These are phyloP conservation scores for Trichoderma sp. DNA, from an alignment of 2,329 filamentous ascomycete genomes.

Conservation along the genomic window DNA sequence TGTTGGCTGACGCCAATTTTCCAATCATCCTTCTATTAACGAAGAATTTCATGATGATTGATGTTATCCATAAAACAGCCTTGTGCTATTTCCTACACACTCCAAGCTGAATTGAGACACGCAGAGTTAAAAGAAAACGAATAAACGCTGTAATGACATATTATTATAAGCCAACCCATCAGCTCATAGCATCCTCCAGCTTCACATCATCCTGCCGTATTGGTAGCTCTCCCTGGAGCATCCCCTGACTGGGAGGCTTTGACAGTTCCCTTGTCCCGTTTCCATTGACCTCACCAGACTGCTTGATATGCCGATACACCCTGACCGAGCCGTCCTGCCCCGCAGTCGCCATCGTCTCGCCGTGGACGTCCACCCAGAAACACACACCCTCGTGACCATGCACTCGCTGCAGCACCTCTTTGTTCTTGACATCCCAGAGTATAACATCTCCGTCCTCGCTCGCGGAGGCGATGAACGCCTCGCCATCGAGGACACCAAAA, in stretches of 20 bases:
- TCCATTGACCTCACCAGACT: constrained; percentile 25
- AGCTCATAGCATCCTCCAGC: constrained; percentile 32
- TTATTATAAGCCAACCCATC: background rate
- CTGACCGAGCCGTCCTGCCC: constrained; percentile 55
- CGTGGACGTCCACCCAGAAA: constrained; percentile 63
- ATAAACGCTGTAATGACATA: background rate
- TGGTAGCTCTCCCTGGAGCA: constrained; percentile 54
- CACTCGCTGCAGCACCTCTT: constrained; percentile 73
- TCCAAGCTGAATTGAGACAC: background rate
- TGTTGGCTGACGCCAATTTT: background rate
- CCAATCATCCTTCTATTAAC: background rate
- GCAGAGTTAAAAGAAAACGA: background rate
- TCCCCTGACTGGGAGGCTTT: constrained; percentile 48
- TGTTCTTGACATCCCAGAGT: constrained; percentile 87
- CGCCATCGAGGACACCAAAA: constrained; percentile 61
- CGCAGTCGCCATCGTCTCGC: constrained; percentile 55
- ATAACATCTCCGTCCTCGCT: constrained; percentile 85
- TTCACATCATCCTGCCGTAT: constrained; percentile 41
- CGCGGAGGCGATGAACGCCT: constrained; percentile 71
- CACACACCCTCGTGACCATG: constrained; percentile 55
- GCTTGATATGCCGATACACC: constrained; percentile 43
- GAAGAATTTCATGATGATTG: background rate
- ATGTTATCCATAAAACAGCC: background rate
- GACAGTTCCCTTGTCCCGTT: background rate
- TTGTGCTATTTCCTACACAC: background rate